These are phyloP conservation scores for Sordariomycetes sp. DNA, from an alignment of 2,329 filamentous ascomycete genomes.

Conservation along the genomic window DNA sequence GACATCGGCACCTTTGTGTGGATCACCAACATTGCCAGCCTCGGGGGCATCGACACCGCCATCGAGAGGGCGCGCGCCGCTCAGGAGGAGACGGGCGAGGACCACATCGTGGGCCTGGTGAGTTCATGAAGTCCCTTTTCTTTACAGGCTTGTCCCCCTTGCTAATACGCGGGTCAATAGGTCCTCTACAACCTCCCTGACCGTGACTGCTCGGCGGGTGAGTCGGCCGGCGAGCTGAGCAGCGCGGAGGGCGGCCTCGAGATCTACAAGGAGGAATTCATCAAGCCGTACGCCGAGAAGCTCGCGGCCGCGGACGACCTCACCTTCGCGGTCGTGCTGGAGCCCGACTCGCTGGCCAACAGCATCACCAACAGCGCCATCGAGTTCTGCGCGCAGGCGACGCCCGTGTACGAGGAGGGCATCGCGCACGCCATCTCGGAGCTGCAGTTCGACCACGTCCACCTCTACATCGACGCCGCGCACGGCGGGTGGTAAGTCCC, in stretches of 20 bases:
- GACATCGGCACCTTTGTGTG: constrained; percentile 30
- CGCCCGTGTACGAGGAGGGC: constrained; percentile 25
- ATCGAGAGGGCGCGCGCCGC: constrained; percentile 23
- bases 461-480: constrained; percentile 54
- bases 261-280: constrained; percentile 27
- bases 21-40: constrained; percentile 24
- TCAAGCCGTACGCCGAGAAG: constrained; percentile 26
- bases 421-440: constrained; percentile 42
- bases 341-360: constrained; percentile 33
- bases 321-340: constrained; percentile 29
- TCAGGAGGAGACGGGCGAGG: constrained; percentile 21
- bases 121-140: not conserved
- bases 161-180: constrained; percentile 5
- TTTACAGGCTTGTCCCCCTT: not conserved
- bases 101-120: constrained; percentile 26
- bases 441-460: constrained; percentile 49
- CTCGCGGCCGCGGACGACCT: constrained; percentile 23
- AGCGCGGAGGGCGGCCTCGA: constrained; percentile 22
- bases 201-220: constrained; percentile 31
- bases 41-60: constrained; percentile 26
- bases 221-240: constrained; percentile 28
- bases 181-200: constrained; percentile 33
- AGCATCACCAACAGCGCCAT: constrained; percentile 26
- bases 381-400: constrained; percentile 24
- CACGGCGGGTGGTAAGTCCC: constrained; percentile 46